These are phyloP conservation scores for Fusarium lateritium DNA, from an alignment of 2,329 filamentous ascomycete genomes.

Conservation along the genomic window DNA sequence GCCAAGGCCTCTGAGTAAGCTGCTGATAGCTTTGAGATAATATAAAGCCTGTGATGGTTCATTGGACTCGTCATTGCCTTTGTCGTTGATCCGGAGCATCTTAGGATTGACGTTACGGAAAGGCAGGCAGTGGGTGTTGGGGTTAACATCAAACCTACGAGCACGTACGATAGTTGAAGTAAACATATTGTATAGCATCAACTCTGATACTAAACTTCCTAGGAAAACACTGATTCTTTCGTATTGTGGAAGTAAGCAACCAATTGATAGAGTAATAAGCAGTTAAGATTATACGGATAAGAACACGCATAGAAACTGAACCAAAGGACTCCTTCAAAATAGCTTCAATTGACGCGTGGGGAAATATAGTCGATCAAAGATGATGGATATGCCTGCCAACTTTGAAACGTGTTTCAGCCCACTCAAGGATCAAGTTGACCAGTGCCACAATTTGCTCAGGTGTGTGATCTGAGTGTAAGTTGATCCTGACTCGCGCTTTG, in stretches of 20 bases:
- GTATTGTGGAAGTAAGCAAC: not conserved
- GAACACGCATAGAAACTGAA: not conserved
- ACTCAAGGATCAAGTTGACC: not conserved
- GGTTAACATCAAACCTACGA: not conserved
- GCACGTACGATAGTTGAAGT: not conserved
- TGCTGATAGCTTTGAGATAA: not conserved
- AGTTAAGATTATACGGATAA: not conserved
- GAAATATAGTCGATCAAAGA: not conserved
- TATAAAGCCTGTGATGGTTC: not conserved
- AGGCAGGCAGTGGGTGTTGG: not conserved
- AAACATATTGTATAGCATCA: not conserved
- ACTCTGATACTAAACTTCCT: not conserved
- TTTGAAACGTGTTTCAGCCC: not conserved
- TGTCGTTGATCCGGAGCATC: not conserved
- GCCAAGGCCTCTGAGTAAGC: too few species aligned
- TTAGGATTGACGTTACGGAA: not conserved
- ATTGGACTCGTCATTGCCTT: not conserved
- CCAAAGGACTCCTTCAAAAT: not conserved
- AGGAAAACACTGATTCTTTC: not conserved
- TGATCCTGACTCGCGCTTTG: not conserved
- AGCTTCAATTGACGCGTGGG: too few species aligned
- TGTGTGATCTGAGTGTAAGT: not conserved
- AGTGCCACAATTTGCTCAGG: not conserved
- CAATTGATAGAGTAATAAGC: not conserved
- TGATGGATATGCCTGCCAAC: rapidly evolving